Evolutionary conservation across 805 yeast genomes (phyloP).

Genomic region (Candida odintsovae): DNA sequence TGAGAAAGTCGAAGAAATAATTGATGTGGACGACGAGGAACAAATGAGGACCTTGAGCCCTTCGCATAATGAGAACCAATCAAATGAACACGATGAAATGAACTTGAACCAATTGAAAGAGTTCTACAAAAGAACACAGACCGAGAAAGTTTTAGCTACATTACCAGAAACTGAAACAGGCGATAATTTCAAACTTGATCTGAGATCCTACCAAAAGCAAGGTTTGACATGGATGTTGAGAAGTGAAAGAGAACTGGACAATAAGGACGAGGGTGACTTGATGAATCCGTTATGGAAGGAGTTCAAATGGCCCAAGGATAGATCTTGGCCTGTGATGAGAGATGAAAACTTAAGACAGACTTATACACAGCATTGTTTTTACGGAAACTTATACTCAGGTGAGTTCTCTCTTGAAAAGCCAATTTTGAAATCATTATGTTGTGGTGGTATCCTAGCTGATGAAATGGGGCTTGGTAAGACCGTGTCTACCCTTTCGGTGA

Average conservation of each 20-base stretch:
- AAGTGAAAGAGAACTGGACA: constrained; percentile 55
- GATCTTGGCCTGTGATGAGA: constrained; percentile 31
- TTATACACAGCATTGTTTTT: constrained; percentile 38
- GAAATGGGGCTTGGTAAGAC: constrained; percentile 98
- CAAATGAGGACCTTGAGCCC: constrained; percentile 14
- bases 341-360: constrained; percentile 11
- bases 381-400: constrained; percentile 76
- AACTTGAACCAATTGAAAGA: constrained; percentile 69
- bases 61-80: background rate
- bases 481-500: constrained; percentile 69
- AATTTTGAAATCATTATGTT: constrained; percentile 47
- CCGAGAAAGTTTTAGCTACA: constrained; percentile 45
- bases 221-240: constrained; percentile 89
- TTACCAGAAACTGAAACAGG: constrained; percentile 55
- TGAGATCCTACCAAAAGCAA: constrained; percentile 77
- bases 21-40: constrained; percentile 32
- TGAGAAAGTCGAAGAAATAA: constrained; percentile 17
- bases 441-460: constrained; percentile 90
- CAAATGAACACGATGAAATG: constrained; percentile 34
- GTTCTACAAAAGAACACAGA: constrained; percentile 68
- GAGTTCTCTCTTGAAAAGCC: constrained; percentile 70
- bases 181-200: constrained; percentile 46
- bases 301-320: constrained; percentile 64
- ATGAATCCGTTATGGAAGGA: constrained; percentile 86
- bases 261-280: constrained; percentile 39